Conservation (phyloP, 257 asterid genomes). For the Buddleja alternifolia region DNA sequence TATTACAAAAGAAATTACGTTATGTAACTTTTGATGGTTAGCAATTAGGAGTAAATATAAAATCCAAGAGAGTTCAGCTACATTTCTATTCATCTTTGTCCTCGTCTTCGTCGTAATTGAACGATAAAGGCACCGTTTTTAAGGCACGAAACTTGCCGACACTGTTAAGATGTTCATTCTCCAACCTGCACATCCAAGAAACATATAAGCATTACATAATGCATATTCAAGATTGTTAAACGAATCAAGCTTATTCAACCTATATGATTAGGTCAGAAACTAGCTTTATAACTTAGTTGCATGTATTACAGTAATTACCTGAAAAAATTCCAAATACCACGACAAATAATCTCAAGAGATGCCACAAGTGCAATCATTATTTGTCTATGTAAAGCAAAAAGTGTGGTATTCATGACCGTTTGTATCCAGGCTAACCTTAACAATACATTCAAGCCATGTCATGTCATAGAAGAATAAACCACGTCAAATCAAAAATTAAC, state of each 20-base stretch:
- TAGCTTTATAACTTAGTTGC: no score
- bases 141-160: conserved; percentile 73
- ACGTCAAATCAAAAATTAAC: background rate
- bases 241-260: no score
- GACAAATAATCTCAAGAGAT: conserved; percentile 63
- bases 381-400: conserved; percentile 49
- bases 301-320: conserved; percentile 33
- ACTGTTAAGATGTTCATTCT: conserved; percentile 77
- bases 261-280: no score
- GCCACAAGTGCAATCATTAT: conserved; percentile 49
- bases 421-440: conserved; percentile 77
- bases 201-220: background rate
- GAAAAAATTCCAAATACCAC: conserved; percentile 75
- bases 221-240: no score
- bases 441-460: conserved; percentile 49
- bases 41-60: no score
- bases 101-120: conserved; percentile 52
- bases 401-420: conserved; percentile 45
- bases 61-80: background rate
- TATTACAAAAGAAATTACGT: no score
- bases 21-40: no score
- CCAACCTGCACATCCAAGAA: conserved; percentile 47
- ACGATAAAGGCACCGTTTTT: conserved; percentile 70
- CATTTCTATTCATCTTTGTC: conserved; percentile 45
- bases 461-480: background rate